Percentiles rank a stretch among this genome's conserved stretches.
Evolutionary conservation across 306 rosid genomes (phyloP).

Genomic region (Cotoneaster glaucophyllus): DNA sequence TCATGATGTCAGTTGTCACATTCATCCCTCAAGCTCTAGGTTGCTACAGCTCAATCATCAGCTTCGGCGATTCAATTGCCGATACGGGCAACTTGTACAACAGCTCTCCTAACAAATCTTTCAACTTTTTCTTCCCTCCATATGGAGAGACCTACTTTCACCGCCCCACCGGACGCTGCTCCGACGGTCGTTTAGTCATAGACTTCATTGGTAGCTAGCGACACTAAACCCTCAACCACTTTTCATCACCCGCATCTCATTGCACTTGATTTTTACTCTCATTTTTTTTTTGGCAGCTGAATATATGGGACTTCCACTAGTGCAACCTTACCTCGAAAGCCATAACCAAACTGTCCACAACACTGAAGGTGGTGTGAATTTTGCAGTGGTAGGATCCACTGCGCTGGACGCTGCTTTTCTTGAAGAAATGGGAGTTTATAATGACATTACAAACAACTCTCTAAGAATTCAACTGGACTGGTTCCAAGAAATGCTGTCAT

Average conservation of each 20-base stretch:
- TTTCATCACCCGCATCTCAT: neutral
- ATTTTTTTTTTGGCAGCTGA: conserved; percentile 33
- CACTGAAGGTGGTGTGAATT: conserved; percentile 33
- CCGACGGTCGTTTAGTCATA: conserved; percentile 25
- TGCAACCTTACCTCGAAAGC: conserved; percentile 33
- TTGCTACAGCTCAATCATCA: conserved; percentile 36
- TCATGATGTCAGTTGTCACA: neutral
- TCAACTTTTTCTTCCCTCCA: conserved; percentile 10
- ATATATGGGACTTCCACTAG: conserved; percentile 29
- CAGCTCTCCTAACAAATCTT: neutral
- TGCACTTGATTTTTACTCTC: neutral
- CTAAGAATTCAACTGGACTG: conserved; percentile 39
- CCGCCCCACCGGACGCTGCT: conserved; percentile 26
- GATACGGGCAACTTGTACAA: conserved; percentile 48
- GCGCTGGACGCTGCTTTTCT: conserved; percentile 32
- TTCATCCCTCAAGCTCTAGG: neutral
- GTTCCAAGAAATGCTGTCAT: conserved; percentile 34
- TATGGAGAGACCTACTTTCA: conserved; percentile 28
- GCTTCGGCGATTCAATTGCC: conserved; percentile 58
- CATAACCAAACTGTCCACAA: neutral
- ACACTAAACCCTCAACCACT: neutral
- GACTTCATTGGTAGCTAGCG: conserved; percentile 18
- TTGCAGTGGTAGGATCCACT: conserved; percentile 61
- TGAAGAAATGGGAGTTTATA: conserved; percentile 8
- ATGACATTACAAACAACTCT: conserved; percentile 21